Evolutionary conservation across 2,329 filamentous ascomycete species (phyloP).

Genomic region (Calonectria multiphialidica): DNA sequence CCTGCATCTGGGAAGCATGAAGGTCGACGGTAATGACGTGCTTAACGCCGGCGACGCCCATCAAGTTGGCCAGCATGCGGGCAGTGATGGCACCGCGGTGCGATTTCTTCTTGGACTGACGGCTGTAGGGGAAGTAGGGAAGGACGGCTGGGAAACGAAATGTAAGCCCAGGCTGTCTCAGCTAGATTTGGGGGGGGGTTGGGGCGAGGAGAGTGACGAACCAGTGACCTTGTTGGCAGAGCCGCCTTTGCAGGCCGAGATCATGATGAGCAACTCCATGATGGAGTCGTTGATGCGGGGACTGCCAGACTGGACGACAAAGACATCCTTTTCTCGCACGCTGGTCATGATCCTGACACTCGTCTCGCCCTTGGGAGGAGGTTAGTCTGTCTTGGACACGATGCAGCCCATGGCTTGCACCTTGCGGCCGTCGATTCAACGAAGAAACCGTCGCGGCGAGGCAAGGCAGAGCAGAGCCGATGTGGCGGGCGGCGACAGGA

Average conservation of each 20-base stretch:
- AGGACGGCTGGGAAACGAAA: constrained; percentile 74
- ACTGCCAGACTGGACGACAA: constrained; percentile 97
- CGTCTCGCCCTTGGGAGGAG: constrained; percentile 69
- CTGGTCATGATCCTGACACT: constrained; percentile 77
- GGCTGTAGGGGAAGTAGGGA: constrained; percentile 98
- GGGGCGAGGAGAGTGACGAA: constrained; percentile 57
- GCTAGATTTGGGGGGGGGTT: constrained; percentile 16
- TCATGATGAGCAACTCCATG: constrained; percentile 99
- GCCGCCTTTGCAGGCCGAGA: constrained; percentile 97
- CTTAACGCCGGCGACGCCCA: constrained; percentile 93
- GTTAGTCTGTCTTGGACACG: constrained; percentile 32
- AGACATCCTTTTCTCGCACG: constrained; percentile 98
- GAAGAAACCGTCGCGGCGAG: background rate
- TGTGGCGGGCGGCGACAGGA: constrained; percentile 37
- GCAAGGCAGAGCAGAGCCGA: constrained; percentile 23
- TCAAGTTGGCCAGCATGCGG: constrained; percentile 94
- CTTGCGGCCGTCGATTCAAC: constrained; percentile 3
- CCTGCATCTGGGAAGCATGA: constrained; percentile 98
- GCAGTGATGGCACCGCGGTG: constrained; percentile 97
- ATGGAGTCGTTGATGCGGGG: constrained; percentile 97
- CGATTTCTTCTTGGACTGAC: constrained; percentile 99
- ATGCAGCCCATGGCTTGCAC: background rate
- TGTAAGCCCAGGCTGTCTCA: constrained; percentile 29
- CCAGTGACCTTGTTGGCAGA: constrained; percentile 97
- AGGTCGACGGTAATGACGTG: constrained; percentile 98